Evolutionary conservation across 805 yeast genomes (phyloP).

Genomic region (Candida taoyuanica): DNA sequence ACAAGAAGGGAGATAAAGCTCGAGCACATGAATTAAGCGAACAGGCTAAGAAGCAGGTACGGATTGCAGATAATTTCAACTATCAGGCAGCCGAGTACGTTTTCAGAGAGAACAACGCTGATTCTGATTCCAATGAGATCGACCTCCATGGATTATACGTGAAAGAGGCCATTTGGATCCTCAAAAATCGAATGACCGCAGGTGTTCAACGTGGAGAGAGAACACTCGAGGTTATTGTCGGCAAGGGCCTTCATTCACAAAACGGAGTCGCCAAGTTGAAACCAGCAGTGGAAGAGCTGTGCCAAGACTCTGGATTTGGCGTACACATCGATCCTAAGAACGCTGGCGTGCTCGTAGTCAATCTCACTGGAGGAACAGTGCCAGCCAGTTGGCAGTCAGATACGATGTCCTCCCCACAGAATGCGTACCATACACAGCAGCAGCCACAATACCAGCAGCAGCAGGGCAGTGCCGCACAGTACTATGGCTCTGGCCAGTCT

Average conservation of each 20-base stretch:
- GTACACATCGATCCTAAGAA: conserved; percentile 65
- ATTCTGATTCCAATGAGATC: conserved; percentile 79
- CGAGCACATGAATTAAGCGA: conserved; percentile 71
- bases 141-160: conserved; percentile 91
- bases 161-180: conserved; percentile 76
- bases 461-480: conserved; percentile 11
- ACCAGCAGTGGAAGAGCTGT: conserved; percentile 82
- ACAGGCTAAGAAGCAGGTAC: conserved; percentile 55
- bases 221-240: conserved; percentile 78
- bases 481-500: conserved; percentile 14
- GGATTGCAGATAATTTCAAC: conserved; percentile 65
- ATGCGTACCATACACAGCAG: conserved; percentile 15
- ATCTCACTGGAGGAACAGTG: conserved; percentile 45
- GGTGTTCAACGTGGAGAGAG: conserved; percentile 55
- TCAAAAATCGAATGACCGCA: conserved; percentile 68
- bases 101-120: conserved; percentile 82
- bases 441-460: conserved; percentile 21
- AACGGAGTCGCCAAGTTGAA: conserved; percentile 81
- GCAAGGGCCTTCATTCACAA: conserved; percentile 84
- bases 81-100: conserved; percentile 85
- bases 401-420: conserved; percentile 30
- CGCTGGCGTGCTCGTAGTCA: conserved; percentile 75
- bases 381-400: conserved; percentile 36
- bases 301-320: conserved; percentile 58
- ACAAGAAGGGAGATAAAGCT: conserved; percentile 64